Evolutionary conservation across 805 yeast species (phyloP).

Genomic region (Schwanniomyces pseudopolymorphus): DNA sequence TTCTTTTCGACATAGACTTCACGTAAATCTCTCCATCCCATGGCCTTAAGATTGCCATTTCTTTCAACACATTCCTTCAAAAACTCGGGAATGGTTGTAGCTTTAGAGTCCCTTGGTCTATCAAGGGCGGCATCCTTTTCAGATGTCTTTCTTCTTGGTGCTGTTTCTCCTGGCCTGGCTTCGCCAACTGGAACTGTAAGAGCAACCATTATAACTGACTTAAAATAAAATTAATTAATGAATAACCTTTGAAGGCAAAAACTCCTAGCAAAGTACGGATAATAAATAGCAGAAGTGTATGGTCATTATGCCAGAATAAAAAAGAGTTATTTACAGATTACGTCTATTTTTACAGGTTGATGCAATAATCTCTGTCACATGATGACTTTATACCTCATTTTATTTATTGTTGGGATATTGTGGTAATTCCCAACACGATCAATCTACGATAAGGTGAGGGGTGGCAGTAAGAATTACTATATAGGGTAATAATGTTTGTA

Average conservation of each 20-base stretch:
- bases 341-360: neutral
- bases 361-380: neutral
- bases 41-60: conserved; percentile 52
- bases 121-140: conserved; percentile 50
- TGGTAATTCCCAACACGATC: neutral
- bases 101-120: conserved; percentile 63
- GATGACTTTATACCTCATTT: neutral
- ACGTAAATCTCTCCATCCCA: conserved; percentile 77
- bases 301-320: conserved; percentile 1
- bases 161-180: conserved; percentile 75
- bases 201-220: conserved; percentile 7
- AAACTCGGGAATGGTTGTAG: conserved; percentile 70
- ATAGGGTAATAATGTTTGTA: neutral
- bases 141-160: conserved; percentile 69
- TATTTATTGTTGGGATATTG: neutral
- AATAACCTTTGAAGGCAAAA: neutral
- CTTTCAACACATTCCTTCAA: conserved; percentile 59
- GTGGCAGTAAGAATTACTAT: neutral
- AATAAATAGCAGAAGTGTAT: neutral
- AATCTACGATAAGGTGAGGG: neutral
- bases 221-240: neutral
- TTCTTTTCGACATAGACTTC: conserved; percentile 78
- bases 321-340: neutral
- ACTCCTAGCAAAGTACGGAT: neutral
- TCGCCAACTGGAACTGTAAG: conserved; percentile 64